phyloP scores from a whole-genome alignment of 306 rosid species.

The Morella rubra region DNA sequence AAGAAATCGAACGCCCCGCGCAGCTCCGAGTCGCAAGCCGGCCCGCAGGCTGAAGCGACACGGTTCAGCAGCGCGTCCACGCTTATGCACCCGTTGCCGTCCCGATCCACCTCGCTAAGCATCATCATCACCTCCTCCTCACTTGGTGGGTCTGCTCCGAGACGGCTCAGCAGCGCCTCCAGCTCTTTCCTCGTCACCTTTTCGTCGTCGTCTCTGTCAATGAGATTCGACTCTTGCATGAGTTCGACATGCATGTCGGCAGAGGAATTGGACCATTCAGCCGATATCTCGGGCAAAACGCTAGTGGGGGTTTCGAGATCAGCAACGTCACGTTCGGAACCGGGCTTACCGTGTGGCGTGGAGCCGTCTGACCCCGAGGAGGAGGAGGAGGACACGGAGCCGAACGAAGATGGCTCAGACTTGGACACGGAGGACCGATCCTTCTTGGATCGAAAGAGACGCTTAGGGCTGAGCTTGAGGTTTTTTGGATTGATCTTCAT shows the following conservation, averaged over 20 bases:
- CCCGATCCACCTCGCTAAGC: constrained; percentile 64
- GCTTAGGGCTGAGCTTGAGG: constrained; percentile 49
- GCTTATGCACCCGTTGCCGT: constrained; percentile 45
- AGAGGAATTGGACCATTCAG: constrained; percentile 50
- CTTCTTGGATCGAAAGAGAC: constrained; percentile 54
- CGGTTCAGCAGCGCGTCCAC: constrained; percentile 51
- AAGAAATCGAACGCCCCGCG: constrained; percentile 64
- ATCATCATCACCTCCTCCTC: constrained; percentile 56
- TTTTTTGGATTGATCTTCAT: constrained; percentile 41
- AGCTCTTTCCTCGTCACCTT: constrained; percentile 61
- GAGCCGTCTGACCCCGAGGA: constrained; percentile 40
- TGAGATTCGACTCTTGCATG: constrained; percentile 49
- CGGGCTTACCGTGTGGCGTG: constrained; percentile 17
- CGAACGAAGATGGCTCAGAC: constrained; percentile 62
- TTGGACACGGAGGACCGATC: constrained; percentile 39
- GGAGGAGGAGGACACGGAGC: constrained; percentile 41
- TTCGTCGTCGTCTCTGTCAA: constrained; percentile 62
- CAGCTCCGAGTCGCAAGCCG: constrained; percentile 44
- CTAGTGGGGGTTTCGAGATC: constrained; percentile 64
- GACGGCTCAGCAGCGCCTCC: constrained; percentile 48
- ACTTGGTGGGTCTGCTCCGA: constrained; percentile 43
- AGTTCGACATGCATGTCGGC: constrained; percentile 38
- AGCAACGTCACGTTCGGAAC: background rate
- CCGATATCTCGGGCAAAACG: constrained; percentile 47
- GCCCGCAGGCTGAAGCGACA: constrained; percentile 36